Base-by-base conservation (phyloP, 495 filamentous ascomycete species). In the Tuber aestivum region DNA sequence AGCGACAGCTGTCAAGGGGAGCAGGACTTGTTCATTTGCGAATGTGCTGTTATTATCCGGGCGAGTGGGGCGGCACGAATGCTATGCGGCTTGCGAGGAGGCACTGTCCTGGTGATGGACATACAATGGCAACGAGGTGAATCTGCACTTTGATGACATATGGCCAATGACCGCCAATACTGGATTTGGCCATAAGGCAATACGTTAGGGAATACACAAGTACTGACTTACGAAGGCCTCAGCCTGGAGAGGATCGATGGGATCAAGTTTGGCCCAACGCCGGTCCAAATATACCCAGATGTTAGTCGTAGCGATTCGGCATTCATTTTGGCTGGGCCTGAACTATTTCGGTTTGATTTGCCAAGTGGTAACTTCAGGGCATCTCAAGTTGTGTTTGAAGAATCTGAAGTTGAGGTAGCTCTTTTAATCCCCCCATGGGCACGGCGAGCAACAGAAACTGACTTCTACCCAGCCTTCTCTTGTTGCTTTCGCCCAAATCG, bases 191-290 rank as follows among this genome's bases (percentile, higher is more conserved):
- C 27, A 16, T 35, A 35, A 32, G 56, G 27, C 27, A 35, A 20
- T 83, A 56, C 68, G 21, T 41, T 41, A 70, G 35, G 41, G 23
- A 44, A 41, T 10, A 74, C 9, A 61, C 38, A 48, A 27, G 48
- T 41, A 14, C 76, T 74, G 41, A 72, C 69, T 77, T 77, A 80
- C 78, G 71, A 82, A 83, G 82, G 76, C 81, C 78, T 83, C 79
- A 74, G 78, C 72, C 83, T 83, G 80, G 85, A 85, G 81, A 82
- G 83, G 86, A 84, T 87, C 83, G 87, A 87, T 84, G 86, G 86
- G 86, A 89, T 88, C 85, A 86, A 89, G 72, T 83, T 83, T 35
- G 81, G 81, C 1, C 81, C 81, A 42, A 83, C 82, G 70, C 81
- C 81, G 45, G 79, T 83, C 68, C 81, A 81, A 65, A 70, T 83